Evolutionary conservation across 495 filamentous ascomycete genomes (phyloP), one percentile per base, ranked within the genome.

Genomic region (Xanthoparmelia taractica): DNA sequence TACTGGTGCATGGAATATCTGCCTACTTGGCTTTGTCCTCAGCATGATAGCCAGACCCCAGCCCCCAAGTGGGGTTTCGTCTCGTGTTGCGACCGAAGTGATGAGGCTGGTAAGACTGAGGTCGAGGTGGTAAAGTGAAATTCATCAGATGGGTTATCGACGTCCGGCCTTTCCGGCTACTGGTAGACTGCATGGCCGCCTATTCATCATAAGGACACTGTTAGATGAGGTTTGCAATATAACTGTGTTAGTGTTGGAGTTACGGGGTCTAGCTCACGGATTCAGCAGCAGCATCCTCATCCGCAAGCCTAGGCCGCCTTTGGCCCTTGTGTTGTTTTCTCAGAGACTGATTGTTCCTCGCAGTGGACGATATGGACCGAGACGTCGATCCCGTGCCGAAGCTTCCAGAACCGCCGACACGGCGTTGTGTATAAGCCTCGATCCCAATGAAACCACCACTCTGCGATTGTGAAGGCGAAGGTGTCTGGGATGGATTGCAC

Each of bases 131-230:
- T 40, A 91, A 79, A 47, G 87, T 84, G 72, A 96, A 94, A 74
- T 91, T 95, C 85, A 98, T 89, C 34, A 98, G 76, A 75, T 98
- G 94, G 23, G 94, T 97, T 71, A 98, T 97, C 68, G 90, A 95
- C 45, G 90, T 96, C 68, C 96, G 94, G 65, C 93, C 95, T 65
- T 93, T 88, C 40, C 92, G 87, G 71, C 87, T 91, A 65, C 80
- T 91, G 47, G 88, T 79, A 70, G 92, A 92, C 74, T 85, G 85
- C 82, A 96, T 89, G 71, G 87, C 87, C 75, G 85, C 80, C 85
- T 89, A 57, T 33, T 63, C 50, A 57, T 40, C 52, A 52, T 50
- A 11, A 57, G 37, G 36, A n/a, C n/a, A n/a, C n/a, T 56, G 64
- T 76, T 61, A 74, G 68, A 69, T 64, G 58, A 50, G 47, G 59